Conservation (phyloP, 2,329 filamentous ascomycete genomes). For the Trichophyton verrucosum region DNA sequence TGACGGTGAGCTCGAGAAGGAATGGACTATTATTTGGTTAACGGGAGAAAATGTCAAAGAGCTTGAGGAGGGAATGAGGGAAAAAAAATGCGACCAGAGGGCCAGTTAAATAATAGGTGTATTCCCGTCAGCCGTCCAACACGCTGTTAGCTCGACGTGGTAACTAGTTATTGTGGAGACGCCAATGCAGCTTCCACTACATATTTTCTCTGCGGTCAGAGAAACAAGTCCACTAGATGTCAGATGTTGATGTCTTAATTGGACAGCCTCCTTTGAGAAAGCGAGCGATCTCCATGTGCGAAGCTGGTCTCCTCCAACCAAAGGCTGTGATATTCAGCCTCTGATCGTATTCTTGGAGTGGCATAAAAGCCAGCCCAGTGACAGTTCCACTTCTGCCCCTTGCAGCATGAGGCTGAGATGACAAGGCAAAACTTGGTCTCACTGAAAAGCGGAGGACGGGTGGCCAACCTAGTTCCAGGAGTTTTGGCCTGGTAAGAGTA, state of each 20-base stretch:
- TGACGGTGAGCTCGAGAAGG: neutral
- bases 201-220: neutral
- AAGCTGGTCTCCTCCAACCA: neutral
- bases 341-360: neutral
- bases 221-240: neutral
- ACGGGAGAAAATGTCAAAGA: neutral
- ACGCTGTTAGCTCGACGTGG: neutral
- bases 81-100: neutral
- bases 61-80: neutral
- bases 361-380: neutral
- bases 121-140: neutral
- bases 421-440: neutral
- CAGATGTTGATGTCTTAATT: neutral
- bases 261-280: neutral
- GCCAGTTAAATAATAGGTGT: neutral
- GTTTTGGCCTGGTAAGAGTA: no score
- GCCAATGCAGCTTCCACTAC: neutral
- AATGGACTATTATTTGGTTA: neutral
- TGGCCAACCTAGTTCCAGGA: neutral
- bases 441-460: neutral
- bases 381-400: neutral
- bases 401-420: neutral
- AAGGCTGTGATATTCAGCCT: neutral
- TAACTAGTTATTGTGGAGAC: neutral
- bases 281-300: neutral